Evolutionary conservation across 2,329 filamentous ascomycete species (phyloP).

Genomic region (Cladosporium sp.): DNA sequence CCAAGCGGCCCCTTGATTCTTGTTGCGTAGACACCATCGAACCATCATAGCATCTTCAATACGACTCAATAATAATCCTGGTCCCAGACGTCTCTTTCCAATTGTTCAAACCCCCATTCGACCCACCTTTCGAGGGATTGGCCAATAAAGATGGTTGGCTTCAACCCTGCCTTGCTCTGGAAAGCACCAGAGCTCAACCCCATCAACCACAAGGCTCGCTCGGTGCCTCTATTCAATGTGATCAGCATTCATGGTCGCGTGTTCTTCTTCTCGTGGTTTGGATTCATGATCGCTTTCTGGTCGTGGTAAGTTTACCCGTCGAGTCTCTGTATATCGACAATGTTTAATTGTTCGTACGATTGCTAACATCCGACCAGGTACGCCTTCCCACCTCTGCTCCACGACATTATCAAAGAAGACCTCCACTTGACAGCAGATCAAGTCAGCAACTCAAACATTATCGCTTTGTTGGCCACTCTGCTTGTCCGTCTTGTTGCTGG

Average conservation of each 20-base stretch:
- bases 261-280: constrained; percentile 87
- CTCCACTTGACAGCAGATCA: constrained; percentile 69
- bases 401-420: constrained; percentile 77
- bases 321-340: neutral
- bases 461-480: constrained; percentile 73
- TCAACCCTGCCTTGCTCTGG: constrained; percentile 40
- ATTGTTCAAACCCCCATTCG: neutral
- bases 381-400: constrained; percentile 81
- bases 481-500: constrained; percentile 77
- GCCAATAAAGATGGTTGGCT: constrained; percentile 18
- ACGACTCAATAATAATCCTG: neutral
- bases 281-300: constrained; percentile 85
- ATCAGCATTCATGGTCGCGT: constrained; percentile 80
- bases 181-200: constrained; percentile 75
- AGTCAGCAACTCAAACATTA: constrained; percentile 87
- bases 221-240: constrained; percentile 77
- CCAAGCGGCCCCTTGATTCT: neutral
- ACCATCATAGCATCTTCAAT: constrained; percentile 1
- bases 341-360: neutral
- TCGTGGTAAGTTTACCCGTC: constrained; percentile 60
- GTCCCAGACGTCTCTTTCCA: neutral
- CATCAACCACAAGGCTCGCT: constrained; percentile 78
- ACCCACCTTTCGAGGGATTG: neutral
- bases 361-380: constrained; percentile 58
- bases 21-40: neutral